Base-by-base conservation (phyloP, 768 basidiomycete species). In the Ramaria sp. region DNA sequence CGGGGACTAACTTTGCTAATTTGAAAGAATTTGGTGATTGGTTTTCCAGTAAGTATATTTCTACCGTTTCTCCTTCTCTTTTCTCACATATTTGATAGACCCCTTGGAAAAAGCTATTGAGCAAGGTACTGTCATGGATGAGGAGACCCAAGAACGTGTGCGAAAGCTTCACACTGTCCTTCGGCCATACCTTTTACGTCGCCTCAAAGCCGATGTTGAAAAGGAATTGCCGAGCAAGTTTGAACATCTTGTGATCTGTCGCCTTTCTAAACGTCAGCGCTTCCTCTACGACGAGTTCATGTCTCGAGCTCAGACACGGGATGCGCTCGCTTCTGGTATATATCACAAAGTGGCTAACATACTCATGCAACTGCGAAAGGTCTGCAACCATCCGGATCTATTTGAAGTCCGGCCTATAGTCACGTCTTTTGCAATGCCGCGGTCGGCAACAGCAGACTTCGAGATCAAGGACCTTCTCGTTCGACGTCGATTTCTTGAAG, bases 171-270 rank as follows among this genome's bases (percentile, higher is more conserved):
- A 96, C 63, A 85, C 82, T 0, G 94, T 99, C 47, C 72, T 99
- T n/a, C 85, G 93, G 30, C 96, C 96, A 0, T 98, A 96, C 69
- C 78, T 98, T 18, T 81, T 98, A 10, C 85, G 96, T 12, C 82
- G 96, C n/a, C 76, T 98, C 56, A 98, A 99, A 67, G 82, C 87
- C n/a, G 94, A 98, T 63, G 96, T 99, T 15, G 93, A 97, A 70
- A 91, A 88, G 66, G 87, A 92, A 60, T 73, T 99, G 4, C 96
- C 96, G 0, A 90, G 85, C 70, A 96, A 96, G 63, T 89, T 78
- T 63, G 93, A 95, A 58, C 92, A 96, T 65, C 78, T 94, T 48
- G 80, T 92, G 18, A 75, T 94, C 37, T 94, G 92, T 61, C 82
- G 83, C 12, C 72, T 96, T 15, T 93, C 91, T 34, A 95, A 93